Conservation (phyloP, 768 basidiomycete species). For the Lepiota subincarnata region DNA sequence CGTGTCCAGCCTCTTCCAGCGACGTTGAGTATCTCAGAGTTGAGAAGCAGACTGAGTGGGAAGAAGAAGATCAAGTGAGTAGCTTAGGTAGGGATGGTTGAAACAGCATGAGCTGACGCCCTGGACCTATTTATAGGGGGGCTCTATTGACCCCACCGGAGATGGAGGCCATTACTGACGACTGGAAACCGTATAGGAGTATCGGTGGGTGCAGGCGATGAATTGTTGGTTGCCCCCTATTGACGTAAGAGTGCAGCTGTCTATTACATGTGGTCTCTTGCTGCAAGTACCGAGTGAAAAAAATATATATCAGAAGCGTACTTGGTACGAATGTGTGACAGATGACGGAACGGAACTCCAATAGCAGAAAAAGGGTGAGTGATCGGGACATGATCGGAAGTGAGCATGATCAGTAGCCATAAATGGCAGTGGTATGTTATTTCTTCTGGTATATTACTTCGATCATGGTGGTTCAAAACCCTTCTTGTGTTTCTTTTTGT, state of each 20-base stretch:
- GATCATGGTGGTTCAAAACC: no score
- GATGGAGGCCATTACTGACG: conserved; percentile 72
- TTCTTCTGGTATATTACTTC: no score
- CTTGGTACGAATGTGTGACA: background rate
- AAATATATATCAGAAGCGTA: background rate
- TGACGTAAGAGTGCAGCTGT: conserved; percentile 42
- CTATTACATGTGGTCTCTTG: conserved; percentile 87
- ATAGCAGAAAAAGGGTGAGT: conserved; percentile 1
- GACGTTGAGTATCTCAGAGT: conserved; percentile 50
- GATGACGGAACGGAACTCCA: conserved; percentile 7
- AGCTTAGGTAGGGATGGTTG: conserved; percentile 5
- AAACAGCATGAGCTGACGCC: conserved; percentile 10
- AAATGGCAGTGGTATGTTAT: conserved; percentile 4
- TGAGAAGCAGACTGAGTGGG: conserved; percentile 59
- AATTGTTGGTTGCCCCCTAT: conserved; percentile 2
- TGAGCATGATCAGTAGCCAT: background rate
- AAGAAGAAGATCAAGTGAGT: conserved; percentile 74
- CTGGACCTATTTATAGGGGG: conserved; percentile 39
- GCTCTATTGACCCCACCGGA: conserved; percentile 74
- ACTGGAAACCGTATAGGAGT: conserved; percentile 81
- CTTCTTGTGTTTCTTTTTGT: no score
- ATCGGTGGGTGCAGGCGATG: conserved; percentile 45
- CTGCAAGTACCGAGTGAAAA: conserved; percentile 32
- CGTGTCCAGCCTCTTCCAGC: conserved; percentile 44
- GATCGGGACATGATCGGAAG: conserved; percentile 10